phyloP scores from a whole-genome alignment of 352 stramenopile genomes.

The Phytophthora kernoviae region DNA sequence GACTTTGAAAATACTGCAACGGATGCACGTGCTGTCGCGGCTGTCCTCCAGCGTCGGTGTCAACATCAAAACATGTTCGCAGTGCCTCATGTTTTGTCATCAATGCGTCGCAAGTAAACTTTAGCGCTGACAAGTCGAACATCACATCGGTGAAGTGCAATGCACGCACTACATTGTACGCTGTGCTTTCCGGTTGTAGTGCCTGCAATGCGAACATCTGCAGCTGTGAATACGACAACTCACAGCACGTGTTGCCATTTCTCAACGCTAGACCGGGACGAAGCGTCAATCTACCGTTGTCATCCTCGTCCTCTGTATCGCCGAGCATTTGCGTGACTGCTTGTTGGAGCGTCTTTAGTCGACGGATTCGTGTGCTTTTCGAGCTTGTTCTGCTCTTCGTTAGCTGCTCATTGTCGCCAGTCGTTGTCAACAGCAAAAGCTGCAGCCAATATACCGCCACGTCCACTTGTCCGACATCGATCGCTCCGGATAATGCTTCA shows the following conservation, averaged over 20 bases:
- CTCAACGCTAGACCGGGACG: conserved; percentile 19
- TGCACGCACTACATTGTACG: conserved; percentile 58
- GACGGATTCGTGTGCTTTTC: conserved; percentile 6
- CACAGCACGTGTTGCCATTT: conserved; percentile 1
- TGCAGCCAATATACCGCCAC: conserved; percentile 45
- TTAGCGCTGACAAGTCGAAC: conserved; percentile 27
- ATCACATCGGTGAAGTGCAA: conserved; percentile 27
- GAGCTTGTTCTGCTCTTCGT: background rate
- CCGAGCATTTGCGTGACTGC: conserved; percentile 21
- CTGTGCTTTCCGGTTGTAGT: conserved; percentile 42
- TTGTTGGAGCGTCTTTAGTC: conserved; percentile 20
- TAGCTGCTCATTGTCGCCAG: background rate
- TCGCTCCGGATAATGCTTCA: conserved; percentile 20
- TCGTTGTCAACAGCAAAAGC: conserved; percentile 27
- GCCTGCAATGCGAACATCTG: conserved; percentile 65
- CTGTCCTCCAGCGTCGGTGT: conserved; percentile 31
- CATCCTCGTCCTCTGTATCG: conserved; percentile 5
- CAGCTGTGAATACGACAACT: conserved; percentile 57
- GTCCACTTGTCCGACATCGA: conserved; percentile 44
- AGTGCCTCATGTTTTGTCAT: conserved; percentile 51
- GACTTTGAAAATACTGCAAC: conserved; percentile 18
- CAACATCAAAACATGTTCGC: conserved; percentile 43
- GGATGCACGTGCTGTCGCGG: conserved; percentile 37
- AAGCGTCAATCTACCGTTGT: conserved; percentile 7
- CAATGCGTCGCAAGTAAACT: conserved; percentile 33